Evolutionary conservation across 345 rosid species (phyloP).

Genomic region (Brassica incana): DNA sequence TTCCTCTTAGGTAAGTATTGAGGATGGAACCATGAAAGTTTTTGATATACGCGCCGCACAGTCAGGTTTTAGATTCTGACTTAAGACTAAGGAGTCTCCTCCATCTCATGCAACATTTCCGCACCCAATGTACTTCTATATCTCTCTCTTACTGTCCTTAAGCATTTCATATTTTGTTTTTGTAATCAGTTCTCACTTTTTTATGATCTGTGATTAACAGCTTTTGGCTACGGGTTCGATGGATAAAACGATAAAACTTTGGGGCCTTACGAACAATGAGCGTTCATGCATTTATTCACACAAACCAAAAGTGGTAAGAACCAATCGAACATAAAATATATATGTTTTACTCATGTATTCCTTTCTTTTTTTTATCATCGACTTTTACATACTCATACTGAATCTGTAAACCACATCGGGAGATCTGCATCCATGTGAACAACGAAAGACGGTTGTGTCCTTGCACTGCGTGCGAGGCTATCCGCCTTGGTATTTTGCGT

Average conservation of each 20-base stretch:
- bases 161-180: neutral
- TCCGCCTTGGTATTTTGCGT: too few species aligned
- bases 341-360: neutral
- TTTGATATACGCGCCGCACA: constrained; percentile 60
- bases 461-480: too few species aligned
- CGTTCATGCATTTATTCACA: constrained; percentile 68
- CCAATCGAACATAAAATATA: neutral
- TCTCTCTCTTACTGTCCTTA: neutral
- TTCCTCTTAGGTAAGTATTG: constrained; percentile 64
- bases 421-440: too few species aligned
- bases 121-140: constrained; percentile 47
- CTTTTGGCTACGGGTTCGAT: constrained; percentile 58
- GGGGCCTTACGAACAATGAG: constrained; percentile 82
- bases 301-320: constrained; percentile 69
- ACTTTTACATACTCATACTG: too few species aligned
- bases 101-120: constrained; percentile 57
- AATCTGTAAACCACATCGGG: too few species aligned
- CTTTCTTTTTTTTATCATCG: neutral
- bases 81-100: constrained; percentile 71
- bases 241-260: constrained; percentile 67
- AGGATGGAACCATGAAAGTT: constrained; percentile 88
- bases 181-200: constrained; percentile 13
- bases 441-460: too few species aligned
- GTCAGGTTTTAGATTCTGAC: constrained; percentile 51
- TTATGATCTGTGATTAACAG: constrained; percentile 31